Conservation (phyloP, 805 yeast species). For the Kodamaea laetipori region DNA sequence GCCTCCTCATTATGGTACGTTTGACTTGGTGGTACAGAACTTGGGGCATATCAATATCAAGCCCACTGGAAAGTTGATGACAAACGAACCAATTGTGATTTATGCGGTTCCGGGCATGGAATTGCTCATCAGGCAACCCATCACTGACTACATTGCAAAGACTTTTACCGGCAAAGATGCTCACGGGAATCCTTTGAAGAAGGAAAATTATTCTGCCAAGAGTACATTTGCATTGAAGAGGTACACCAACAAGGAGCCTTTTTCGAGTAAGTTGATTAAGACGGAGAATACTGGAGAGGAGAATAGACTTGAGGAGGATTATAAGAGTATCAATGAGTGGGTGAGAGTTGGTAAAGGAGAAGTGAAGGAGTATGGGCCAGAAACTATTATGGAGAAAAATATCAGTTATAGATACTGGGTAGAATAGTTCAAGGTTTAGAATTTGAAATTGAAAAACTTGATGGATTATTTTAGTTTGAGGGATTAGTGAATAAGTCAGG, state of each 20-base stretch:
- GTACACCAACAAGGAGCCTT: conserved; percentile 21
- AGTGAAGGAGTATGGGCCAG: conserved; percentile 4
- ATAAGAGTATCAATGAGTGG: conserved; percentile 13
- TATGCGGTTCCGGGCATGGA: conserved; percentile 60
- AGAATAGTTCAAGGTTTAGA: too few relatives aligned
- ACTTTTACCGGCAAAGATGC: conserved; percentile 34
- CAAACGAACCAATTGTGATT: conserved; percentile 32
- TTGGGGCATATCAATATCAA: conserved; percentile 63
- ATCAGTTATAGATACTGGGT: conserved; percentile 16
- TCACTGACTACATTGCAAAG: conserved; percentile 42
- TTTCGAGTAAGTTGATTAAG: conserved; percentile 14
- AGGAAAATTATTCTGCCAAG: conserved; percentile 23
- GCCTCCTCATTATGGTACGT: conserved; percentile 70
- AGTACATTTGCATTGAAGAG: conserved; percentile 24
- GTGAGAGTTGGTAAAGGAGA: conserved; percentile 1
- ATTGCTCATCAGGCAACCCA: conserved; percentile 56
- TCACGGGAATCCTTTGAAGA: conserved; percentile 23
- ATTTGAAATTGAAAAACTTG: too few relatives aligned
- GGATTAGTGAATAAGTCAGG: too few relatives aligned
- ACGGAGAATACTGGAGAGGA: conserved; percentile 8
- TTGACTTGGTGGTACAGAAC: conserved; percentile 66
- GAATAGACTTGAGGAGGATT: conserved; percentile 8
- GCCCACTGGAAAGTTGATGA: conserved; percentile 53
- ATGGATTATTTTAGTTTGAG: too few relatives aligned
- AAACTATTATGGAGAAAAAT: conserved; percentile 2